Conservation (phyloP, 1,139 yeast genomes). For the Scheffersomyces cryptocercus region DNA sequence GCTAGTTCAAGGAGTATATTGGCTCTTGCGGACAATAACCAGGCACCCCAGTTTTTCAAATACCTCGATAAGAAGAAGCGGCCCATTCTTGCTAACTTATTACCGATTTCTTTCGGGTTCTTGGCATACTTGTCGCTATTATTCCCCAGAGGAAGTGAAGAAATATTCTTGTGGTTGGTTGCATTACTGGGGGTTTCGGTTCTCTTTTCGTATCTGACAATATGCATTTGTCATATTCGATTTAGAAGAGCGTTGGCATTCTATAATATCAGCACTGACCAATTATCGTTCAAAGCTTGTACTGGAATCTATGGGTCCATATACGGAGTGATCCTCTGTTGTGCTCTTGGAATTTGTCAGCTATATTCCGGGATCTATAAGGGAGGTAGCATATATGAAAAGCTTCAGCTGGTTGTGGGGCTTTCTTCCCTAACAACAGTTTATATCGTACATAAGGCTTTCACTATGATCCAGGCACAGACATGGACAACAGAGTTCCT, state of each 20-base stretch:
- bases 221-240: slow-evolving; percentile 3
- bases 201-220: slow-evolving; percentile 7
- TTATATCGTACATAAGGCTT: neutral
- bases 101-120: slow-evolving; percentile 14
- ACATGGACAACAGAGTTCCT: neutral
- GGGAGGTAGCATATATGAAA: neutral
- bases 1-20: slow-evolving; percentile 17
- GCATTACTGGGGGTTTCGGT: slow-evolving; percentile 17
- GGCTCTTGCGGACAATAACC: slow-evolving; percentile 15
- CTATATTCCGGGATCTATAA: slow-evolving; percentile 1
- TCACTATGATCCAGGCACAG: neutral
- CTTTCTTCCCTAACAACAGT: neutral
- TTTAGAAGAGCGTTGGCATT: slow-evolving; percentile 1
- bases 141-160: slow-evolving; percentile 11
- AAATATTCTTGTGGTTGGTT: slow-evolving; percentile 17
- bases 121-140: slow-evolving; percentile 13
- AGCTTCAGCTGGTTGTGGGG: neutral
- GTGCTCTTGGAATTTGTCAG: slow-evolving; percentile 1
- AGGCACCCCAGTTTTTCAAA: slow-evolving; percentile 13
- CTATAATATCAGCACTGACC: neutral
- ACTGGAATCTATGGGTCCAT: slow-evolving; percentile 2
- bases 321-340: slow-evolving; percentile 1
- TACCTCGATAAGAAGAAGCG: slow-evolving; percentile 16
- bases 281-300: neutral
- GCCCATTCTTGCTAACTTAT: slow-evolving; percentile 16